Evolutionary conservation across 345 rosid species (phyloP), one percentile per base, ranked within the genome.

Genomic region (Dipteronia dyeriana): DNA sequence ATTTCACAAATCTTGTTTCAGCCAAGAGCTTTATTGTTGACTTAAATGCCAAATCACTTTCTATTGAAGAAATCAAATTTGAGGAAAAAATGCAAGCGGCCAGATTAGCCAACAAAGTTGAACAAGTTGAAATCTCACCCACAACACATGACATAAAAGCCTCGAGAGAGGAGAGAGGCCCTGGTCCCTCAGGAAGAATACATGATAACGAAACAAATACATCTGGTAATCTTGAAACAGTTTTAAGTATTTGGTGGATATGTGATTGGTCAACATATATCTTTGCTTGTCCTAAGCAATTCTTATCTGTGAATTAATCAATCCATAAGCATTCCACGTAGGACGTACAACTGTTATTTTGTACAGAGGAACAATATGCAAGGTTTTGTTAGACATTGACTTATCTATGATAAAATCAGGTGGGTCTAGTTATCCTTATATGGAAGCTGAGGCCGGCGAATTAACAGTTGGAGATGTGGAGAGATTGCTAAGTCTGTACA

Each of bases 61-160:
- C 91, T 26, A 84, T 90, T 66, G 86, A 86, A 75, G 97, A 85
- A 81, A 80, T 74, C 19, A 85, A 84, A 79, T 90, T 87, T 39
- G 89, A 90, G 82, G 84, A 87, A 77, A 84, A 84, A 67, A 86
- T 90, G 94, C 80, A 83, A 79, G 86, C 88, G 20, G 90, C 90
- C 19, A 83, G 79, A 78, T 69, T 79, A 74, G 84, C 85, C 72
- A 81, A 62, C 73, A 76, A 76, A 68, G 78, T 56, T 16, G 66
- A 76, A 38, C 84, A 68, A 41, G 73, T 70, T 1, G 83, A 84
- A 57, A 66, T 68, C 12, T 66, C 60, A 41, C 25, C 67, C 38
- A 22, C 80, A 13, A 17, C 67, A 69, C 67, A 76, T 75, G 82
- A 78, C 74, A 71, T 61, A 61, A 68, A 62, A 62, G 74, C 68